A percentile compares a stretch with the other conserved stretches of the same genome.
Conservation (phyloP, 768 basidiomycete species). For the Russula ochroleuca region DNA sequence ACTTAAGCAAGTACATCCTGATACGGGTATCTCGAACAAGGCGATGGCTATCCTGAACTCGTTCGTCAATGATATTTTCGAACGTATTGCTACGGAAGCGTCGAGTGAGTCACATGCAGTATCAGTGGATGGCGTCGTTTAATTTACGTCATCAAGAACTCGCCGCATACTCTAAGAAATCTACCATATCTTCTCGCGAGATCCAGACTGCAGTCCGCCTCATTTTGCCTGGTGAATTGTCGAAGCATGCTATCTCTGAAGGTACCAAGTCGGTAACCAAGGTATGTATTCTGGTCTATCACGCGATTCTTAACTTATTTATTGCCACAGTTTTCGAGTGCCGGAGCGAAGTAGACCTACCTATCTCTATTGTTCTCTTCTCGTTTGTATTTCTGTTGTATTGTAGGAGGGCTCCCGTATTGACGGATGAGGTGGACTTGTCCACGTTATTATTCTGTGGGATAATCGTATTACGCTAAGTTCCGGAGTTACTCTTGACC, state of each 20-base stretch:
- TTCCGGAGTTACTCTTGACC: not conserved
- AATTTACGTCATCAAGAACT: conserved; percentile 55
- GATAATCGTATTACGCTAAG: conserved; percentile 3
- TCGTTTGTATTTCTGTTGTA: conserved; percentile 28
- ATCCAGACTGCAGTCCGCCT: conserved; percentile 95
- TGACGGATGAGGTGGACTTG: conserved; percentile 9
- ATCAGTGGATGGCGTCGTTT: not conserved
- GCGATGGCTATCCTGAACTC: conserved; percentile 90
- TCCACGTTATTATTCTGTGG: not conserved
- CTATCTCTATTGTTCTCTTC: conserved; percentile 11
- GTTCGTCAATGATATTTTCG: conserved; percentile 93
- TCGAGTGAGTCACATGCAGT: conserved; percentile 52
- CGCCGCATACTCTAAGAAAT: conserved; percentile 97
- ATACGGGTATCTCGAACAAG: conserved; percentile 98
- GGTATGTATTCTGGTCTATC: conserved; percentile 29
- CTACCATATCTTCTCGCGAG: conserved; percentile 96
- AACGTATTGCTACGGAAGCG: conserved; percentile 85
- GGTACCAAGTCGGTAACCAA: conserved; percentile 77
- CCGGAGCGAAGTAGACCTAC: conserved; percentile 32
- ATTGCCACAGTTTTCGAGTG: conserved; percentile 30
- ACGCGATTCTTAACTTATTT: conserved; percentile 4
- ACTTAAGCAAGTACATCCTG: conserved; percentile 95
- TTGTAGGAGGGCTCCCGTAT: conserved; percentile 27
- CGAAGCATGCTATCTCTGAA: conserved; percentile 98
- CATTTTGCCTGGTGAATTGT: conserved; percentile 94